phyloP scores from a whole-genome alignment of 164 flowering plant genomes.

The Magnolia kwangsiensis region DNA sequence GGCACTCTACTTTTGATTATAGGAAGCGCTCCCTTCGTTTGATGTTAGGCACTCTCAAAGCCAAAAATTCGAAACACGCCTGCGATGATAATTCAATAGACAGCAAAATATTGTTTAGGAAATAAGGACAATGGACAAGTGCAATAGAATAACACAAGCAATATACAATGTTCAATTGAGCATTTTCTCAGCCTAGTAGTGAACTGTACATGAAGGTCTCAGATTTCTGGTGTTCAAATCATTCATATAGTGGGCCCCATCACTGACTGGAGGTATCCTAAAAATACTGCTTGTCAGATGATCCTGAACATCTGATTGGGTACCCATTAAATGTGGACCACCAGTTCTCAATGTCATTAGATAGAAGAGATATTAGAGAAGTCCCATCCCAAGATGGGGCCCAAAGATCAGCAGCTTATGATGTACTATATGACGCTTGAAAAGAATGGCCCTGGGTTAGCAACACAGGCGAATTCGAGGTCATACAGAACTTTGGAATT shows the following conservation, averaged over 20 bases:
- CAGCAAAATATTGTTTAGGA: not conserved
- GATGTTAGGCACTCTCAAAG: constrained; percentile 57
- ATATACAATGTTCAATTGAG: not conserved
- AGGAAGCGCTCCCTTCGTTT: not conserved
- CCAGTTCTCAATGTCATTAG: not conserved
- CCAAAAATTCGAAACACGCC: constrained; percentile 91
- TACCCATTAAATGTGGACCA: not conserved
- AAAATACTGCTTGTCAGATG: not conserved
- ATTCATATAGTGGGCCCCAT: not conserved
- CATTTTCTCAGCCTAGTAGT: not conserved
- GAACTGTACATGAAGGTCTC: too few relatives aligned
- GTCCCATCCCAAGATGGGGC: too few relatives aligned
- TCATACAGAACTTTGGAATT: too few relatives aligned
- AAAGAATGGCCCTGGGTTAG: too few relatives aligned
- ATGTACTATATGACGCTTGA: too few relatives aligned
- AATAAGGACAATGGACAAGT: not conserved
- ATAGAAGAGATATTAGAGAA: too few relatives aligned
- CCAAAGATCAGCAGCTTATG: too few relatives aligned
- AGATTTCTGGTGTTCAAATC: too few relatives aligned
- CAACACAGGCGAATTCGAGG: too few relatives aligned
- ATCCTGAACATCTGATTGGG: not conserved
- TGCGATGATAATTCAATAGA: constrained; percentile 26
- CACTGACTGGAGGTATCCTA: not conserved
- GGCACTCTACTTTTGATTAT: not conserved
- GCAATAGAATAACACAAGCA: not conserved